Evolutionary conservation across 164 flowering plant species (phyloP).

Genomic region (Stephania cephalantha): DNA sequence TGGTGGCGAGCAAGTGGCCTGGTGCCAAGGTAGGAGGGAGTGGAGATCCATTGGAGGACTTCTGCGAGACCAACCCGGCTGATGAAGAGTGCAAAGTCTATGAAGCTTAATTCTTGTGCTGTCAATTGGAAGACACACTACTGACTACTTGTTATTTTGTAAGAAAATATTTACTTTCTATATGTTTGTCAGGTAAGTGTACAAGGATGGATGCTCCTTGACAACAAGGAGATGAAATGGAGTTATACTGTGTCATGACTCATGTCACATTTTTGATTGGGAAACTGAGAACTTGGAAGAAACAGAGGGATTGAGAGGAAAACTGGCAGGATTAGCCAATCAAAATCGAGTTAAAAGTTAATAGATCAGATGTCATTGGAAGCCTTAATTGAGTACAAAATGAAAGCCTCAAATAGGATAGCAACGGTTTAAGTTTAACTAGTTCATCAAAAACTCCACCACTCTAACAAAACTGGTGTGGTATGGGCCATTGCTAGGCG

Average conservation of each 20-base stretch:
- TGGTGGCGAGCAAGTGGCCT: conserved; percentile 92
- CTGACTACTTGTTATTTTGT: neutral
- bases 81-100: conserved; percentile 93
- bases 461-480: too few relatives aligned
- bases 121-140: neutral
- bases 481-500: too few relatives aligned
- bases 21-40: conserved; percentile 47
- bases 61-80: conserved; percentile 76
- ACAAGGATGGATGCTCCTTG: neutral
- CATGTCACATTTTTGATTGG: neutral
- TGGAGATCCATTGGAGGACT: conserved; percentile 93
- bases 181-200: neutral
- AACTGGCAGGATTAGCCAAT: too few relatives aligned
- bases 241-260: neutral
- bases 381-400: too few relatives aligned
- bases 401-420: too few relatives aligned
- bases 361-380: neutral
- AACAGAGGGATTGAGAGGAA: neutral
- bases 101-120: conserved; percentile 34
- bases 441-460: too few relatives aligned
- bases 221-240: neutral
- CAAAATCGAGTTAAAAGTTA: neutral
- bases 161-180: neutral
- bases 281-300: neutral
- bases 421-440: too few relatives aligned